phyloP scores from a whole-genome alignment of 176 grass and related monocot genomes.

The Phragmites australis region DNA sequence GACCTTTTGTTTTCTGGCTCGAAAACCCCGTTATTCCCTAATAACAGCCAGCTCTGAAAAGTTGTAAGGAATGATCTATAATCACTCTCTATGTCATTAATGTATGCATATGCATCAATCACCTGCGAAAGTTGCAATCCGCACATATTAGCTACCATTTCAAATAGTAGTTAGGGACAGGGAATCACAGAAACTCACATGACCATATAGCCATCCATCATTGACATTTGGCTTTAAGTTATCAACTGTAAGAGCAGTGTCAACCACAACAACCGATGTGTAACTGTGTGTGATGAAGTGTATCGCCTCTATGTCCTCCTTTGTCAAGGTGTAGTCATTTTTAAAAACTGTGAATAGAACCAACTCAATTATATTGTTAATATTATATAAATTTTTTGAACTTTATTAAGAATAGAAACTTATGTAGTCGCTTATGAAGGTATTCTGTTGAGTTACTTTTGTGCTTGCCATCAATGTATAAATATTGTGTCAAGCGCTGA shows the following conservation, averaged over 20 bases:
- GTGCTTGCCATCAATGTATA: too few species aligned
- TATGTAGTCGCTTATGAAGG: too few species aligned
- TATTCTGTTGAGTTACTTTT: background rate
- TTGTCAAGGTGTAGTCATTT: background rate
- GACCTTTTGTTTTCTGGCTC: too few species aligned
- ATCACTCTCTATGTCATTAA: background rate
- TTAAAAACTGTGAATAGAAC: background rate
- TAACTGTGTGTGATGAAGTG: background rate
- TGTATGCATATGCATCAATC: conserved; percentile 2
- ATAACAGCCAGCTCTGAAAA: background rate
- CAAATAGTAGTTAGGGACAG: background rate
- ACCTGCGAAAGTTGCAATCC: background rate
- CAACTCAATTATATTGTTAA: background rate
- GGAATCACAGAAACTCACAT: background rate
- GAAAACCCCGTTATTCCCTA: background rate
- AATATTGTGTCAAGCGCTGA: too few species aligned
- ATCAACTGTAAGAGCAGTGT: background rate
- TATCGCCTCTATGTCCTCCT: background rate
- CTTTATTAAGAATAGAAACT: too few species aligned
- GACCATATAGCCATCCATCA: background rate
- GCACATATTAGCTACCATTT: background rate
- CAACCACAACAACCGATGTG: background rate
- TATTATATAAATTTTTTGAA: too few species aligned
- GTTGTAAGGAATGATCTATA: background rate
- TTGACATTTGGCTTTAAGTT: background rate